phyloP scores from a whole-genome alignment of 108 stramenopile species.

The Cyclostephanos tholiformis region DNA sequence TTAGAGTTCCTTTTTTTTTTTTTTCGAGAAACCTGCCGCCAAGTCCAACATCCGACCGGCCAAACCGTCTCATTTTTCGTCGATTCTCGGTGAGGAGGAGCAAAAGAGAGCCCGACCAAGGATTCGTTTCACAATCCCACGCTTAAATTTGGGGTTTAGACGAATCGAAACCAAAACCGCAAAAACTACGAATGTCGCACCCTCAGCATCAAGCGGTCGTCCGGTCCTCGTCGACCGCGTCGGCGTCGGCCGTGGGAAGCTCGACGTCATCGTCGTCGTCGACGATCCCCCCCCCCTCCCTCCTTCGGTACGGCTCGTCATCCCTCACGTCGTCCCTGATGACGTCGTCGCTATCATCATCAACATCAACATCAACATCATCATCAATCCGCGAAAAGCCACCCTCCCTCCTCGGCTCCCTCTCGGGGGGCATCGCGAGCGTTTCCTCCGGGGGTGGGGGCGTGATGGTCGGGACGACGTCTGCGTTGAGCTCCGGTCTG shows the following conservation, averaged over 20 bases:
- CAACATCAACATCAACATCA: not conserved
- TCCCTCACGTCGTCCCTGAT: not conserved
- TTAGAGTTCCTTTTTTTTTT: not conserved
- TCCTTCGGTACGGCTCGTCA: not conserved
- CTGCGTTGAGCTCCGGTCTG: slow-evolving; percentile 2
- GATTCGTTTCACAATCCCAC: too few species aligned
- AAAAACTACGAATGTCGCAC: too few species aligned
- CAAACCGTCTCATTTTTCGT: too few species aligned
- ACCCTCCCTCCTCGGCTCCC: slow-evolving; percentile 6
- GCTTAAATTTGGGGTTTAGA: too few species aligned
- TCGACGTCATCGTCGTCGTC: not conserved
- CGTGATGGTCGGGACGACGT: not conserved
- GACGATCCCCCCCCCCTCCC: not conserved
- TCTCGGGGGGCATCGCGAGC: not conserved
- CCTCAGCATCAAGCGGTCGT: too few species aligned
- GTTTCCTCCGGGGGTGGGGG: not conserved
- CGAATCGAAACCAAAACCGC: too few species aligned
- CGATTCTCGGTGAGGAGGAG: too few species aligned
- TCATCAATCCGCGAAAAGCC: slow-evolving; percentile 2
- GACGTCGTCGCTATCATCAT: not conserved
- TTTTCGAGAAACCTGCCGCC: slow-evolving; percentile 2
- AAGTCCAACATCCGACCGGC: not conserved
- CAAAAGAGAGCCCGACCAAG: too few species aligned
- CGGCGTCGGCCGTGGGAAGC: not conserved
- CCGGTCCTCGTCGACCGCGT: not conserved